Percentiles rank a stretch among this genome's conserved stretches.
These are phyloP conservation scores for Castanea sativa DNA, from an alignment of 306 rosid genomes.

Conservation along the genomic window DNA sequence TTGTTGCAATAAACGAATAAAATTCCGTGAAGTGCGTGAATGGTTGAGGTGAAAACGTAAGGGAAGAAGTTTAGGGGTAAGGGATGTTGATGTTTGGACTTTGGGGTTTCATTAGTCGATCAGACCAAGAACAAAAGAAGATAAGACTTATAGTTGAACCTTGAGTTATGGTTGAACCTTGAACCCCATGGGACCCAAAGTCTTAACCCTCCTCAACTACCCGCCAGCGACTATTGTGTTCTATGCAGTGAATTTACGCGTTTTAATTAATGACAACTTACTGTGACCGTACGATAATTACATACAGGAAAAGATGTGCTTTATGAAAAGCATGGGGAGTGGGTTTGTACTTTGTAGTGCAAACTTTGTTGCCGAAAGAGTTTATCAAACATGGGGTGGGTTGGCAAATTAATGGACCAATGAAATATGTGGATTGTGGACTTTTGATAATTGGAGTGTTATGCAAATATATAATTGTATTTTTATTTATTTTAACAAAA, in stretches of 20 bases:
- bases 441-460: too few species aligned
- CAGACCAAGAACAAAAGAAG: too few species aligned
- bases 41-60: neutral
- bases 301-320: too few species aligned
- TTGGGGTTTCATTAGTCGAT: too few species aligned
- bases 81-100: neutral
- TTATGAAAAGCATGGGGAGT: too few species aligned
- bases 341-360: too few species aligned
- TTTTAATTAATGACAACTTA: conserved; percentile 18
- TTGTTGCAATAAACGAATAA: neutral
- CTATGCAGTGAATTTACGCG: conserved; percentile 14
- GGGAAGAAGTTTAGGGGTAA: neutral
- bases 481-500: too few species aligned
- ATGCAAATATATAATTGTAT: too few species aligned
- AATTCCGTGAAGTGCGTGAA: neutral
- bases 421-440: too few species aligned
- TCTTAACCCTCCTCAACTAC: conserved; percentile 41
- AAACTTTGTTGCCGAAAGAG: too few species aligned
- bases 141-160: neutral
- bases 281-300: too few species aligned
- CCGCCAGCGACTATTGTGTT: conserved; percentile 30
- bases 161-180: neutral
- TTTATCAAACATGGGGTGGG: neutral
- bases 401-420: neutral
- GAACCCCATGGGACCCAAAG: conserved; percentile 34